Evolutionary conservation across 2,329 filamentous ascomycete species (phyloP), one percentile per base, ranked within the genome.

Genomic region (Davidsoniella eucalypti): DNA sequence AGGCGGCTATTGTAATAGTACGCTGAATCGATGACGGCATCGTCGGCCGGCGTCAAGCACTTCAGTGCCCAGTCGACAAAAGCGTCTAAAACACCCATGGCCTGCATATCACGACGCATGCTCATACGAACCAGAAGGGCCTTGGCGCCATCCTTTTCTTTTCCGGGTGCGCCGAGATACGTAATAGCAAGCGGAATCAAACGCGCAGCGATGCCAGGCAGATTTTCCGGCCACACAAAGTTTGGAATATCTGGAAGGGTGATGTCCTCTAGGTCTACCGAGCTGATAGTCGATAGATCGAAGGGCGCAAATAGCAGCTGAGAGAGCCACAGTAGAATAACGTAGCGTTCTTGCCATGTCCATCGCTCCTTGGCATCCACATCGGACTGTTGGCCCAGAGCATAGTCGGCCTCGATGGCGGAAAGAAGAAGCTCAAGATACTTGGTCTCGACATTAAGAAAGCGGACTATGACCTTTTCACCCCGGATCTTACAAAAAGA

Each of bases 401-500:
- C 56, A 56, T 75, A 72, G 1, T 69, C 65, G 17, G 73, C 69
- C 59, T 93, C 86, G 40, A 94, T 76, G 14, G 82, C 81, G 1
- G 73, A 71, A 7, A 95, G 70, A 54, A 98, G 72, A 1, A 82
- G 73, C 61, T 94, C 88, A 12, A 98, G 74, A 59, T 88, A 82
- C 59, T 76, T 82, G 1, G 87, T 82, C 63, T 96, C 92, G 56
- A 92, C 94, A 61, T 84, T 90, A 56, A 98, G 69, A 60, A 96
- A 95, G 40, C 86, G 78, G 48, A 87, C 80, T 57, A 98, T 82
- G 47, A 98, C 82, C 64, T 96, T 96, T 61, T 92, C 81, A 21
- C 92, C 90, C 49, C 92, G 78, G 47, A 96, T 82, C 65, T 98
- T 98, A 71, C 87, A 95, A 54, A 98, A 82, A 0, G 82, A 82